phyloP scores from a whole-genome alignment of 2,329 filamentous ascomycete species.

The Chrysosporium keratinophilum region DNA sequence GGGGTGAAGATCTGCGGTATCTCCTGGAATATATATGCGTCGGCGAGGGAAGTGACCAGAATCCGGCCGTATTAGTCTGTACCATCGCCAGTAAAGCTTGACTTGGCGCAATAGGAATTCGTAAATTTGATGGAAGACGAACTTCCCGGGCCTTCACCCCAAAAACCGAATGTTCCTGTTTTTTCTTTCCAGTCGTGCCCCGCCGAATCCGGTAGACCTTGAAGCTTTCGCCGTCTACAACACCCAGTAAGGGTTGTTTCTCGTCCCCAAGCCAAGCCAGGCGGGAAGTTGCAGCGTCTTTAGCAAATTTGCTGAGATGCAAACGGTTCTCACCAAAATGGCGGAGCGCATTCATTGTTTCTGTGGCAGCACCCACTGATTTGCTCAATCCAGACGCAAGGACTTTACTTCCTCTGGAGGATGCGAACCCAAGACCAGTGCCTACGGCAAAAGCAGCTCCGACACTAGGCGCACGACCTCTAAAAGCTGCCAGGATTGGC shows the following conservation, averaged over 20 bases:
- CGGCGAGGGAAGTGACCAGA: conserved; percentile 34
- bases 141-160: conserved; percentile 55
- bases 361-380: conserved; percentile 40
- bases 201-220: conserved; percentile 36
- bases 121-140: conserved; percentile 53
- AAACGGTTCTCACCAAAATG: conserved; percentile 42
- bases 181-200: conserved; percentile 43
- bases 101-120: conserved; percentile 48
- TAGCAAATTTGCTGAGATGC: conserved; percentile 34
- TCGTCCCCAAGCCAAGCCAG: conserved; percentile 39
- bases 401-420: conserved; percentile 40
- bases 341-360: conserved; percentile 39
- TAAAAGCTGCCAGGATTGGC: conserved; percentile 57
- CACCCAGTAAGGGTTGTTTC: conserved; percentile 33
- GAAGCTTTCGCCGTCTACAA: conserved; percentile 38
- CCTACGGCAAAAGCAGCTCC: conserved; percentile 36
- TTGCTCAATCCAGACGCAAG: conserved; percentile 43
- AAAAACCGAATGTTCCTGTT: conserved; percentile 44
- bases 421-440: conserved; percentile 36
- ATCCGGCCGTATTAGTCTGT: conserved; percentile 31
- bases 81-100: conserved; percentile 46
- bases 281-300: conserved; percentile 32
- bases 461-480: conserved; percentile 42
- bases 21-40: conserved; percentile 36
- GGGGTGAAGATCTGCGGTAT: conserved; percentile 42